phyloP scores from a whole-genome alignment of 768 basidiomycete genomes.

The Pluteus cervinus region DNA sequence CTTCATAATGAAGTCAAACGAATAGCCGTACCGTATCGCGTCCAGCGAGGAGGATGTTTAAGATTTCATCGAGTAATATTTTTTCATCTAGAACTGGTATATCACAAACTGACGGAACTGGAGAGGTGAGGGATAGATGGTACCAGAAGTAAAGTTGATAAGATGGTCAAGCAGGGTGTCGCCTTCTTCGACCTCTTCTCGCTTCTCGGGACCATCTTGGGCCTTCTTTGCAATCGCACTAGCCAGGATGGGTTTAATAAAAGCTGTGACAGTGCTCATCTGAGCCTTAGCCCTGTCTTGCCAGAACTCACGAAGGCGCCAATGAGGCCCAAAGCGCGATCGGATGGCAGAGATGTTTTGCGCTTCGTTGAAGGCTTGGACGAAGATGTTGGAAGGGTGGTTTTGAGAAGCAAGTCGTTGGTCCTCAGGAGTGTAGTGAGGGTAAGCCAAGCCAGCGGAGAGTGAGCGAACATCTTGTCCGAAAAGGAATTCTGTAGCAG shows the following conservation, averaged over 20 bases:
- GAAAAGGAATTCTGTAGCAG: slow-evolving; percentile 57
- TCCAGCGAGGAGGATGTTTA: slow-evolving; percentile 55
- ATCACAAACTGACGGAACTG: background rate
- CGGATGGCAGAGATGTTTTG: slow-evolving; percentile 34
- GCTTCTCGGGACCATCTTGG: slow-evolving; percentile 4
- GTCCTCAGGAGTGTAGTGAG: slow-evolving; percentile 19
- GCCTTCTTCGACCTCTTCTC: slow-evolving; percentile 25
- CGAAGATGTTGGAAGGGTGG: slow-evolving; percentile 39
- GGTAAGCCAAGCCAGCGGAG: slow-evolving; percentile 43
- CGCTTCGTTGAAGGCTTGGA: slow-evolving; percentile 40
- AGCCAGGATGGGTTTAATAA: slow-evolving; percentile 44
- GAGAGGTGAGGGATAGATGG: slow-evolving; percentile 1
- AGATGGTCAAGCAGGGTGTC: slow-evolving; percentile 44
- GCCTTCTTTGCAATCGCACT: slow-evolving; percentile 35
- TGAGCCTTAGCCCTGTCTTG: slow-evolving; percentile 34
- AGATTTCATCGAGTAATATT: slow-evolving; percentile 36
- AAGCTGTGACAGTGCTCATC: slow-evolving; percentile 38
- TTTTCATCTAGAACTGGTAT: slow-evolving; percentile 13
- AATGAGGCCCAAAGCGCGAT: slow-evolving; percentile 25
- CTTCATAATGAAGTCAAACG: background rate
- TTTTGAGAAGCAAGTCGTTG: slow-evolving; percentile 15
- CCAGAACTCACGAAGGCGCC: slow-evolving; percentile 40
- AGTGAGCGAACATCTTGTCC: slow-evolving; percentile 45
- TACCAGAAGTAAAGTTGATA: slow-evolving; percentile 47
- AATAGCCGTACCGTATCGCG: slow-evolving; percentile 41